Evolutionary conservation across 768 basidiomycete genomes (phyloP).

Genomic region (Phanerochaete carnosa): DNA sequence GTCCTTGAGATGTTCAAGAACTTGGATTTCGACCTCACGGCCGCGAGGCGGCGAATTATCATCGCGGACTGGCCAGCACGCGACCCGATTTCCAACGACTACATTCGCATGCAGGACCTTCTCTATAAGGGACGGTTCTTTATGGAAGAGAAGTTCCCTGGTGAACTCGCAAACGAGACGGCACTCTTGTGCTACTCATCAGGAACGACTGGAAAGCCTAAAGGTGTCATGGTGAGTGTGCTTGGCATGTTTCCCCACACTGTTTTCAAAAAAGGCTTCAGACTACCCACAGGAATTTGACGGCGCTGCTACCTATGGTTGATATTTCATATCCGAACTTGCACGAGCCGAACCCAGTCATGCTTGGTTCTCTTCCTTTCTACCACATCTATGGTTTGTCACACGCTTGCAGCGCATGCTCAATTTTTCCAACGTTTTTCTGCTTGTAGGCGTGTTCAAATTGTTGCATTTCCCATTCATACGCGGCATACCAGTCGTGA

Average conservation of each 20-base stretch:
- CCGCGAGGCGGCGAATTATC: slow-evolving; percentile 53
- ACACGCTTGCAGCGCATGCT: background rate
- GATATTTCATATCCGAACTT: slow-evolving; percentile 40
- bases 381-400: slow-evolving; percentile 45
- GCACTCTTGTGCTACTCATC: slow-evolving; percentile 59
- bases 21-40: slow-evolving; percentile 41
- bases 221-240: slow-evolving; percentile 49
- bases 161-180: slow-evolving; percentile 52
- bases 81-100: slow-evolving; percentile 25
- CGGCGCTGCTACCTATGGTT: slow-evolving; percentile 52
- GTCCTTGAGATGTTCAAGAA: slow-evolving; percentile 55
- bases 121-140: slow-evolving; percentile 45
- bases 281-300: slow-evolving; percentile 71
- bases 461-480: slow-evolving; percentile 58
- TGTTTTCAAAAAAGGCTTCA: background rate
- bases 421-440: background rate
- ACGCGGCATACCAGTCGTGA: slow-evolving; percentile 46
- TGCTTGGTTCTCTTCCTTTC: slow-evolving; percentile 66
- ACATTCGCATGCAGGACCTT: slow-evolving; percentile 46
- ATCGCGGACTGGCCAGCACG: slow-evolving; percentile 36
- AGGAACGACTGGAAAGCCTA: slow-evolving; percentile 79
- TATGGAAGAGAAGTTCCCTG: slow-evolving; percentile 55
- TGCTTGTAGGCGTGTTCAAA: slow-evolving; percentile 49
- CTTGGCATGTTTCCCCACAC: background rate
- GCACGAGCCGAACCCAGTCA: slow-evolving; percentile 39